Evolutionary conservation across 2,329 filamentous ascomycete species (phyloP).

Genomic region (Aureobasidium namibiae): DNA sequence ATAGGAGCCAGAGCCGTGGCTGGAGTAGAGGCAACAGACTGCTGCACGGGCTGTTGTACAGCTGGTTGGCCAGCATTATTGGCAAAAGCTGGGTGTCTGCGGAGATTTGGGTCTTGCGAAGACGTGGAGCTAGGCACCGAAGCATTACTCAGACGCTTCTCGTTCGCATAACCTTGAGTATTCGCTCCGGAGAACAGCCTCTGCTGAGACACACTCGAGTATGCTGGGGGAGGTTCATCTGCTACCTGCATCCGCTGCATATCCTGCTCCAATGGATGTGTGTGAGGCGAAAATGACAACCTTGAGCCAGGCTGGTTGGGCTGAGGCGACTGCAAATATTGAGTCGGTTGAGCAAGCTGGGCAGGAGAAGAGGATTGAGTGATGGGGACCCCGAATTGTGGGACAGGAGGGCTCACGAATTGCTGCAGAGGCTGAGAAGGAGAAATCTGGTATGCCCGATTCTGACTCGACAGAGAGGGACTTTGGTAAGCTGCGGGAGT

Average conservation of each 20-base stretch:
- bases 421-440: not conserved
- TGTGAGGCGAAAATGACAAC: slow-evolving; percentile 4
- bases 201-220: slow-evolving; percentile 60
- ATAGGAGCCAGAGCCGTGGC: slow-evolving; percentile 35
- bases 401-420: slow-evolving; percentile 20
- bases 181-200: slow-evolving; percentile 32
- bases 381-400: slow-evolving; percentile 31
- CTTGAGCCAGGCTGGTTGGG: slow-evolving; percentile 4
- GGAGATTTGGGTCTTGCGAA: slow-evolving; percentile 20
- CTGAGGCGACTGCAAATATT: slow-evolving; percentile 8
- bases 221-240: slow-evolving; percentile 87
- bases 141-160: slow-evolving; percentile 54
- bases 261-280: slow-evolving; percentile 66
- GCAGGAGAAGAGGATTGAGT: not conserved
- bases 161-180: slow-evolving; percentile 59
- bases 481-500: slow-evolving; percentile 25
- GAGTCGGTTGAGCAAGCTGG: not conserved
- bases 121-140: slow-evolving; percentile 16
- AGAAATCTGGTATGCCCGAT: slow-evolving; percentile 13
- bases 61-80: slow-evolving; percentile 56
- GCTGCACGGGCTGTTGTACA: slow-evolving; percentile 45
- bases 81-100: slow-evolving; percentile 79
- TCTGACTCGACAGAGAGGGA: slow-evolving; percentile 38
- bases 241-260: slow-evolving; percentile 73
- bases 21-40: slow-evolving; percentile 35